Base-by-base conservation (phyloP, 1,284 basidiomycete species). In the Erythrobasidium hasegawianum region DNA sequence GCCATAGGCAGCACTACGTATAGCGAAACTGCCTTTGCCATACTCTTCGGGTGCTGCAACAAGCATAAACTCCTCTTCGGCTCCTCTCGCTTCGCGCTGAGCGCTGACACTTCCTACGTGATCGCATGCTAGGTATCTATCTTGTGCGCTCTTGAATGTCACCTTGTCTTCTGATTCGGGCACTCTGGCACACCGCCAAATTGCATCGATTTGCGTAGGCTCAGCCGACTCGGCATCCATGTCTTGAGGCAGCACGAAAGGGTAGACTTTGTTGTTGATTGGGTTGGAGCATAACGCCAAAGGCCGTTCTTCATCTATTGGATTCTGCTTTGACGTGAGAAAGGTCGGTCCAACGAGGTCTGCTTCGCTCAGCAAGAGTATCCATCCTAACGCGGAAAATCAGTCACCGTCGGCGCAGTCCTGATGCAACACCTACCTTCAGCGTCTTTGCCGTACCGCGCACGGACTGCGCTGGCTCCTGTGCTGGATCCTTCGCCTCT, bases 61-160 rank as follows among this genome's bases (percentile, higher is more conserved):
- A 41, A 76, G 86, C 2, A 86, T 87, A 88, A 88, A 92, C 76
- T 90, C 88, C 76, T 93, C 89, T 76, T 91, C 88, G 5, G 87
- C 86, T 1, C 90, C 89, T 45, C 89, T 82, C 9, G 89, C 89
- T 74, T 76, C 90, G 61, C 87, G 81, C 73, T 90, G 87, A 41
- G 88, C 87, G 69, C 86, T 84, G 10, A 92, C 86, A 14, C 89
- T 77, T 1, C 90, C 90, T 72, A 89, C 85, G 68, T 86, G 83
- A 78, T 92, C 88, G 76, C 87, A 88, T 16, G 88, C 90, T 55
- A 93, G 78, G 75, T 90, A 93, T 76, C 90, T 90, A 18, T 89
- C 89, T 75, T 88, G 87, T 11, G 88, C 87, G 39, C 87, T 88
- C 20, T 90, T 84, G 62, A 92, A 79, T 74, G 91, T 93, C 73